phyloP scores from a whole-genome alignment of 306 rosid genomes.

The Fragaria nilgerrensis region DNA sequence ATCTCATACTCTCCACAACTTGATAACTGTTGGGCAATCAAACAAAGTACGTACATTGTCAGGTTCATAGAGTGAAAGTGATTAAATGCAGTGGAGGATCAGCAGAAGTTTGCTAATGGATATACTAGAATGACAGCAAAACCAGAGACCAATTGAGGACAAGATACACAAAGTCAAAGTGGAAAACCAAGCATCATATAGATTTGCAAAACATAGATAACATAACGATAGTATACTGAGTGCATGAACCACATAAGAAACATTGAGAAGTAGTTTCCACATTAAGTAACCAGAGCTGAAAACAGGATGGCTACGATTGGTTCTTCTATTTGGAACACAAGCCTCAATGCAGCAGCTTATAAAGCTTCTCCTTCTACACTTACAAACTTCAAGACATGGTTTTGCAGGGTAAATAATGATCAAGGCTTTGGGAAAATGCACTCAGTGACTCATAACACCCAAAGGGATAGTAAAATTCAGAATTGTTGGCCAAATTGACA shows the following conservation, averaged over 20 bases:
- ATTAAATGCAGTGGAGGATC: background rate
- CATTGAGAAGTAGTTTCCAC: background rate
- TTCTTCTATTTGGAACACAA: background rate
- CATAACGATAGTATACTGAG: background rate
- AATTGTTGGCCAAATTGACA: background rate
- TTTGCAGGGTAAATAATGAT: background rate
- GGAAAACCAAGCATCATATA: background rate
- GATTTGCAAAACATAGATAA: background rate
- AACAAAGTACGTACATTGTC: slow-evolving; percentile 8
- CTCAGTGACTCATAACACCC: background rate
- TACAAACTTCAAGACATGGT: background rate
- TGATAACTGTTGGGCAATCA: slow-evolving; percentile 66
- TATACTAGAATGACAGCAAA: background rate
- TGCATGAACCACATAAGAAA: background rate
- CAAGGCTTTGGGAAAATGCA: background rate
- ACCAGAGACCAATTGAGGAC: background rate
- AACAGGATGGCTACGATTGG: background rate
- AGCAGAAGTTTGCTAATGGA: background rate
- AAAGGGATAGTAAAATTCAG: background rate
- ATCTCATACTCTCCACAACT: slow-evolving; percentile 95
- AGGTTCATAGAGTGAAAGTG: background rate
- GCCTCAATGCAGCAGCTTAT: background rate
- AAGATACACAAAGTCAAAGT: background rate
- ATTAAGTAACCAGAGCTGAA: background rate
- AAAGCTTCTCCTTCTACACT: background rate